phyloP scores from a whole-genome alignment of 1,284 basidiomycete species.

The Austroboletus novae-zelandiae region DNA sequence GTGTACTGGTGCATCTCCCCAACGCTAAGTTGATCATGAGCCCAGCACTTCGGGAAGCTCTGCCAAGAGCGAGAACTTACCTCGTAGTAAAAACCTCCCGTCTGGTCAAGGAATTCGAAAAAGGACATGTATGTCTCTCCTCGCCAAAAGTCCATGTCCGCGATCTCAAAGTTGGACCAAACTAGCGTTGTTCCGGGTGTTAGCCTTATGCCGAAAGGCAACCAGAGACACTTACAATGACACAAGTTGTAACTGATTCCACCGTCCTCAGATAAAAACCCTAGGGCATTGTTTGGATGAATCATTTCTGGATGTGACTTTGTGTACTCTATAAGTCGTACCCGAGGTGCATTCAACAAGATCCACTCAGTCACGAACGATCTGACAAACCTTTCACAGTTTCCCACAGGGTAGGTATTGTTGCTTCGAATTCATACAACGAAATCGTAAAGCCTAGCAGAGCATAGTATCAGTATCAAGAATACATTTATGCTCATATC shows the following conservation, averaged over 20 bases:
- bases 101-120: constrained; percentile 74
- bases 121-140: constrained; percentile 74
- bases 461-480: too few relatives aligned
- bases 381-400: constrained; percentile 54
- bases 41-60: neutral
- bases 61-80: constrained; percentile 28
- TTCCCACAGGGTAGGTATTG: constrained; percentile 77
- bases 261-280: constrained; percentile 70
- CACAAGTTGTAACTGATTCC: constrained; percentile 75
- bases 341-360: neutral
- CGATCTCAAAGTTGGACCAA: constrained; percentile 88
- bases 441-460: constrained; percentile 71
- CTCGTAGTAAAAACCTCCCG: constrained; percentile 87
- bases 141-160: constrained; percentile 81
- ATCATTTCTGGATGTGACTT: constrained; percentile 61
- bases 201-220: neutral
- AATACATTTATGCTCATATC: too few relatives aligned
- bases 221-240: constrained; percentile 58
- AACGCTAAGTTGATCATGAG: constrained; percentile 44
- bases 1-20: constrained; percentile 89
- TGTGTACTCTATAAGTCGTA: constrained; percentile 40
- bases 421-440: constrained; percentile 74
- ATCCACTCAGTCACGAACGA: neutral
- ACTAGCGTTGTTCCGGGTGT: constrained; percentile 37
- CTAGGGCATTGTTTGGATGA: constrained; percentile 64